These are phyloP conservation scores for Polysphondylium violaceum DNA, from an alignment of 78 protist genomes.

Conservation along the genomic window DNA sequence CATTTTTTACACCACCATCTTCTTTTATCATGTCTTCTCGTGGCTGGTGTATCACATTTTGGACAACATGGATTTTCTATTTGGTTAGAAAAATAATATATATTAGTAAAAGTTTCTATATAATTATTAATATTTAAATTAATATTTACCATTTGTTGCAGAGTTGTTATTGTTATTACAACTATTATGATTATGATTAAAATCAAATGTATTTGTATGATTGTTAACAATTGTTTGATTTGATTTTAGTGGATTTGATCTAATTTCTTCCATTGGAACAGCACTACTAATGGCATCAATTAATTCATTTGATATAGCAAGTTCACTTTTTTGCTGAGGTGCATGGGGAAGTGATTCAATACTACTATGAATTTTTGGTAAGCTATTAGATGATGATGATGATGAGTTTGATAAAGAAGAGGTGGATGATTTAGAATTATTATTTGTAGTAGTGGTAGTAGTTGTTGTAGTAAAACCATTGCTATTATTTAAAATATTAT, in stretches of 20 bases:
- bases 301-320: no score
- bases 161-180: neutral
- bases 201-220: neutral
- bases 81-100: neutral
- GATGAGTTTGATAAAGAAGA: neutral
- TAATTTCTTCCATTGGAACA: no score
- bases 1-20: slow-evolving; percentile 83
- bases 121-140: neutral
- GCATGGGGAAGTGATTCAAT: slow-evolving; percentile 13
- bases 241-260: no score
- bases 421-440: no score
- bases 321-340: neutral
- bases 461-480: neutral
- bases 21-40: slow-evolving; percentile 79
- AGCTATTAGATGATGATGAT: neutral
- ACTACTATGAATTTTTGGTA: neutral
- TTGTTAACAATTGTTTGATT: no score
- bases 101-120: neutral
- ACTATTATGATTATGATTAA: neutral
- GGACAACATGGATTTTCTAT: slow-evolving; percentile 62
- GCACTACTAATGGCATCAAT: no score
- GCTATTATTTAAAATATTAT: neutral
- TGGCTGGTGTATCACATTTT: slow-evolving; percentile 45
- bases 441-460: neutral
- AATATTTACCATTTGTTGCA: neutral